Evolutionary conservation across 1,284 basidiomycete species (phyloP).

Genomic region (Flammula alnicola): DNA sequence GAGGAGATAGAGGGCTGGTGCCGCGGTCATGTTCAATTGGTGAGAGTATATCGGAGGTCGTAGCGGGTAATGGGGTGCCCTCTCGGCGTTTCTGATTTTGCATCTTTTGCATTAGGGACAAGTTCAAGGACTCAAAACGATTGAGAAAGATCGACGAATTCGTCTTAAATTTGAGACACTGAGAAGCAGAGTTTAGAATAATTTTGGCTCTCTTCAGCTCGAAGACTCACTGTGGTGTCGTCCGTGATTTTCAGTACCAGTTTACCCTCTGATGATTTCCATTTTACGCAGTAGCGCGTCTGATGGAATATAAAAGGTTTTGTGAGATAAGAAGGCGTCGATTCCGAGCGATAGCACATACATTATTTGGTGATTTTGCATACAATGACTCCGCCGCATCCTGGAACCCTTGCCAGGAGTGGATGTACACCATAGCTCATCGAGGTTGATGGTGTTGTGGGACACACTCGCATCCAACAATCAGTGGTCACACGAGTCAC

Average conservation of each 20-base stretch:
- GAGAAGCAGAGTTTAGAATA: background rate
- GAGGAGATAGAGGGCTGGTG: conserved; percentile 28
- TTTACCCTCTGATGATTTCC: conserved; percentile 80
- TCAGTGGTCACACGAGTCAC: conserved; percentile 20
- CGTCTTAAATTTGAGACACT: conserved; percentile 96
- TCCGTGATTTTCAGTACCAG: conserved; percentile 93
- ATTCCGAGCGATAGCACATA: conserved; percentile 40
- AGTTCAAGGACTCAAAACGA: conserved; percentile 91
- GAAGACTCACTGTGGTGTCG: conserved; percentile 74
- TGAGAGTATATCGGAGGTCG: conserved; percentile 19
- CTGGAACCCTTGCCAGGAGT: conserved; percentile 84
- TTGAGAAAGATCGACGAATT: conserved; percentile 92
- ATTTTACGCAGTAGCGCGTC: conserved; percentile 90
- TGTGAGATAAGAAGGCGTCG: background rate
- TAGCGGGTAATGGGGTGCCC: conserved; percentile 19
- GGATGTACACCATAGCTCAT: conserved; percentile 72
- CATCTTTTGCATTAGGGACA: conserved; percentile 83
- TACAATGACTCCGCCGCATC: conserved; percentile 86
- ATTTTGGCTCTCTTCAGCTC: background rate
- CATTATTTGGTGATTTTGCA: conserved; percentile 74
- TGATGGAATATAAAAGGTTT: no score
- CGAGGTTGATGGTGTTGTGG: conserved; percentile 27
- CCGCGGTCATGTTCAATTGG: conserved; percentile 25
- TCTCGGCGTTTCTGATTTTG: conserved; percentile 53
- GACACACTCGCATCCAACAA: conserved; percentile 13